phyloP scores from a whole-genome alignment of 345 rosid species.

The Triadica sebifera region DNA sequence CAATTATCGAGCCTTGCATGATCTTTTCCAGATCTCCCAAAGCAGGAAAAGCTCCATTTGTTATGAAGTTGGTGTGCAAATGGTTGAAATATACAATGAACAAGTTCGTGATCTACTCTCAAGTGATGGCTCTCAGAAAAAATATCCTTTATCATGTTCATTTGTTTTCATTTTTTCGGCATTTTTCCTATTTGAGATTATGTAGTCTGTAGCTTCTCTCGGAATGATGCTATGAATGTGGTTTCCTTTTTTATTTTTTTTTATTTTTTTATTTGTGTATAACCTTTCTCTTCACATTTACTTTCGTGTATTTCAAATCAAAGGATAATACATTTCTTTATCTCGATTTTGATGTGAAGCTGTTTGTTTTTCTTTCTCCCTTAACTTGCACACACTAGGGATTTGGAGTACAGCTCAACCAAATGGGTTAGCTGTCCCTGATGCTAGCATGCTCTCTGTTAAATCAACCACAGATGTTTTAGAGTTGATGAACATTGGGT shows the following conservation, averaged over 20 bases:
- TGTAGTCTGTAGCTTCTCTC: slow-evolving; percentile 1
- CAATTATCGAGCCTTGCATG: slow-evolving; percentile 86
- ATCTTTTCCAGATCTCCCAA: slow-evolving; percentile 84
- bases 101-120: slow-evolving; percentile 96
- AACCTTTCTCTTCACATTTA: slow-evolving; percentile 2
- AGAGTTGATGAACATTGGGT: slow-evolving; percentile 79
- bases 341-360: slow-evolving; percentile 9
- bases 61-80: slow-evolving; percentile 94
- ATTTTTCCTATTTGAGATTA: background rate
- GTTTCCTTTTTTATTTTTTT: background rate
- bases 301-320: background rate
- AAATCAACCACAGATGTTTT: slow-evolving; percentile 79
- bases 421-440: slow-evolving; percentile 98
- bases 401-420: slow-evolving; percentile 92
- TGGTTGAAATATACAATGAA: slow-evolving; percentile 97
- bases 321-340: background rate
- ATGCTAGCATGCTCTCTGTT: slow-evolving; percentile 86
- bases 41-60: slow-evolving; percentile 56
- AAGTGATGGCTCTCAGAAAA: slow-evolving; percentile 57
- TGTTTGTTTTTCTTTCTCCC: slow-evolving; percentile 27
- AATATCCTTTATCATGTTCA: slow-evolving; percentile 67
- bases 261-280: background rate
- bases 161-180: slow-evolving; percentile 6
- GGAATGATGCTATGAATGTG: background rate
- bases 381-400: slow-evolving; percentile 96